Conservation (phyloP, 1,284 basidiomycete species). For the Heterobasidion parviporum region DNA sequence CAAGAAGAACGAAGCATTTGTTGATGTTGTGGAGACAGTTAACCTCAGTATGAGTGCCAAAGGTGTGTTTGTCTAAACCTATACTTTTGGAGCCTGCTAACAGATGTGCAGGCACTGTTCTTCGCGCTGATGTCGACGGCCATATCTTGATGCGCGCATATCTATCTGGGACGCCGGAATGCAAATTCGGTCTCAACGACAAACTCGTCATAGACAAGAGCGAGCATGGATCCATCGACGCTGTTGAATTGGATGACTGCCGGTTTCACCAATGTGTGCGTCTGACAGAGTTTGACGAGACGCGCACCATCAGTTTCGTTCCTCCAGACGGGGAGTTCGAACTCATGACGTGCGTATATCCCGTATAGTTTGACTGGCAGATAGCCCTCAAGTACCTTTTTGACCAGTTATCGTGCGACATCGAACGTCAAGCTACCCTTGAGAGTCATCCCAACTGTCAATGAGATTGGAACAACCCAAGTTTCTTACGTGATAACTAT, state of each 20-base stretch:
- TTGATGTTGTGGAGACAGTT: constrained; percentile 95
- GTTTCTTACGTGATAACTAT: constrained; percentile 71
- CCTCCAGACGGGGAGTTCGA: constrained; percentile 99
- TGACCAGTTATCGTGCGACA: constrained; percentile 83
- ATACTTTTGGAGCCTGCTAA: background rate
- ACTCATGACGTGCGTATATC: constrained; percentile 73
- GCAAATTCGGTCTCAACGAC: constrained; percentile 97
- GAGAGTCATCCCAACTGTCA: constrained; percentile 85
- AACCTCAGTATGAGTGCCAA: constrained; percentile 96
- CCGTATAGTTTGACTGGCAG: background rate
- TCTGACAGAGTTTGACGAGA: constrained; percentile 89
- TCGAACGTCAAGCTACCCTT: constrained; percentile 94
- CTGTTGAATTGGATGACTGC: constrained; percentile 95
- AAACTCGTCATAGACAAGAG: constrained; percentile 94
- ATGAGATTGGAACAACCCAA: constrained; percentile 84
- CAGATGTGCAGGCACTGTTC: constrained; percentile 60
- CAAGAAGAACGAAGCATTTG: constrained; percentile 97
- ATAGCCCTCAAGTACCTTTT: background rate
- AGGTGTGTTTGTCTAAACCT: constrained; percentile 39
- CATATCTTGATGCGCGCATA: constrained; percentile 99
- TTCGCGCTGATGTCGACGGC: constrained; percentile 97
- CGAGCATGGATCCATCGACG: constrained; percentile 55
- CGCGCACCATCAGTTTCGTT: constrained; percentile 91
- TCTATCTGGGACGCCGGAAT: constrained; percentile 91
- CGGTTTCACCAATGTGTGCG: constrained; percentile 99